Conservation (phyloP, 2,329 filamentous ascomycete species). For the Fonsecaea erecta region DNA sequence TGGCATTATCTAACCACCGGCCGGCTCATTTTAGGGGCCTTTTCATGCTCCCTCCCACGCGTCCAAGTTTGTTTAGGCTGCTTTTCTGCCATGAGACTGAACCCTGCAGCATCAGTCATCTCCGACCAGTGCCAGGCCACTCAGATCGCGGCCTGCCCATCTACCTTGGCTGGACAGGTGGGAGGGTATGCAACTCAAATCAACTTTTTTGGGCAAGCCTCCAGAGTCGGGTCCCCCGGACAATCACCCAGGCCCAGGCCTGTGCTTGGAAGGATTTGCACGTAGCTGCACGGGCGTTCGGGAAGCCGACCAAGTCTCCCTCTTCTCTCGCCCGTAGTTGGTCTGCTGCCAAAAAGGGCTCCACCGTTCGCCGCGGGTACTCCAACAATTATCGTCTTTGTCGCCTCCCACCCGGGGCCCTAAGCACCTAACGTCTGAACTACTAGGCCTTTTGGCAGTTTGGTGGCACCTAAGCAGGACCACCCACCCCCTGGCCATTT, state of each 20-base stretch:
- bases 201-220: not conserved
- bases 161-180: not conserved
- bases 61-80: constrained; percentile 4
- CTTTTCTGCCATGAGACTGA: not conserved
- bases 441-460: not conserved
- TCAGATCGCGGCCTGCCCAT: not conserved
- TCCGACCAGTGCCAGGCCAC: not conserved
- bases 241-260: constrained; percentile 1
- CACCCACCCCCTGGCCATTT: constrained; percentile 1
- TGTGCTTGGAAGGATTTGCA: constrained; percentile 2
- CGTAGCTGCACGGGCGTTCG: constrained; percentile 22
- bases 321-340: not conserved
- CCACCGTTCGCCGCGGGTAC: not conserved
- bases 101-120: not conserved
- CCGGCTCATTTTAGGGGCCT: constrained; percentile 5
- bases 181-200: not conserved
- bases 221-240: constrained; percentile 2
- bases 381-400: constrained; percentile 13
- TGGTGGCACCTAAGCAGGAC: constrained; percentile 3
- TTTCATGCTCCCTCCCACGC: constrained; percentile 1
- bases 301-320: constrained; percentile 7
- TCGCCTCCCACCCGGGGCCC: constrained; percentile 19
- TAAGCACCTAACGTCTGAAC: not conserved
- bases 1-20: constrained; percentile 5
- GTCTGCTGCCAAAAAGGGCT: not conserved